Percentiles rank a stretch among this genome's conserved stretches.
Evolutionary conservation across 345 rosid genomes (phyloP).

Genomic region (Psidium friedrichsthalianum): DNA sequence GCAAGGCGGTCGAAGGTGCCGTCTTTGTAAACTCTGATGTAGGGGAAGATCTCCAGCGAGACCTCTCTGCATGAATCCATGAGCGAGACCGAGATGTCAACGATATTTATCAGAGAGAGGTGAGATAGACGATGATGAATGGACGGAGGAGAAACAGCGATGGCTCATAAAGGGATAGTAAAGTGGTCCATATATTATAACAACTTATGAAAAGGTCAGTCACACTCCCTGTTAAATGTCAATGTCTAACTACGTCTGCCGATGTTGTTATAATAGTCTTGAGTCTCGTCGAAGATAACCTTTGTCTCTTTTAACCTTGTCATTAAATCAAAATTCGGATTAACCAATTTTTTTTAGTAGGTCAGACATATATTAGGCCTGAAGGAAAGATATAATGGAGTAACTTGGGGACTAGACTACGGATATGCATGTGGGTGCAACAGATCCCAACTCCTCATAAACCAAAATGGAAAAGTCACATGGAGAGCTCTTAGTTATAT

Average conservation of each 20-base stretch:
- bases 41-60: constrained; percentile 42
- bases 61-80: constrained; percentile 11
- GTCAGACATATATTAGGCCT: background rate
- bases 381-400: background rate
- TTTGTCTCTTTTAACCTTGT: background rate
- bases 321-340: background rate
- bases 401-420: background rate
- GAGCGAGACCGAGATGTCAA: background rate
- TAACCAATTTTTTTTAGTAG: background rate
- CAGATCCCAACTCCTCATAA: too few relatives aligned
- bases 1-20: constrained; percentile 49
- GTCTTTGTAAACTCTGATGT: constrained; percentile 38
- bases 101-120: background rate
- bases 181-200: background rate
- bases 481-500: background rate
- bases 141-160: background rate
- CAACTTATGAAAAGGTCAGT: background rate
- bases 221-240: background rate
- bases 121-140: background rate
- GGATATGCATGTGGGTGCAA: background rate
- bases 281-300: background rate
- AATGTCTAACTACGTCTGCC: background rate
- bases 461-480: background rate
- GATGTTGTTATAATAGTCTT: background rate
- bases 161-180: background rate